Base-by-base conservation (phyloP, 2,329 filamentous ascomycete genomes). In the Pezicula rhizophila region DNA sequence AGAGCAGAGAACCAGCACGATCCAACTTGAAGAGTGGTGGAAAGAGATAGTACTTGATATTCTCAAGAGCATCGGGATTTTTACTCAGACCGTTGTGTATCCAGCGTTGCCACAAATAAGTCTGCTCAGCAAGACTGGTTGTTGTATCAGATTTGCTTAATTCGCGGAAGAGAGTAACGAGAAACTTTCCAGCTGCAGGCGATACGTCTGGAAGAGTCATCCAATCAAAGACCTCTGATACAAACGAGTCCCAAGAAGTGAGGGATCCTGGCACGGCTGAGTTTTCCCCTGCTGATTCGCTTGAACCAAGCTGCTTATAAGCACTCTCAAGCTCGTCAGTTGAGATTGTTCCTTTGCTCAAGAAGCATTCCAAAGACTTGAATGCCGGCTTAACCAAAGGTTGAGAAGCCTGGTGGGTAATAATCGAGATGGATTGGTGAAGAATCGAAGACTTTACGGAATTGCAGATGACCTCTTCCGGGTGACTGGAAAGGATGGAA, bases 381-480 rank as follows among this genome's bases (percentile, higher is more conserved):
- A 89, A 76, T 6, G 83, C 79, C 33, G 85, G 85, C 62, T 89
- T 89, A 37, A 82, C 80, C 45, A 84, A 72, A 8, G 82, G 77
- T 54, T 79, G 82, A 14, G 80, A 73, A 31, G 80, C 80, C 51
- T 78, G 73, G 49, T 79, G 75, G 18, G 76, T 73, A 38, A 87
- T 74, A 12, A 84, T 79, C 2, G 77, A 75, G 14, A 86, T 60
- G 6, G 83, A 71, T 5, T 69, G 75, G 23, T 72, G 64, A 14
- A 83, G 58, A 6, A 84, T 69, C 14, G 60, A 62, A 15, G 62
- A 56, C 56, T 76, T 78, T 28, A 75, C 62, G 23, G 64, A 57
- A 53, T 71, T 74, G 26, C 73, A 68, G 3, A 61, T 51, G 11
- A 57, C 59, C 3, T 64, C 57, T 25, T 70, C 63, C 0, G 78